These are phyloP conservation scores for Phytopythium delawarense DNA, from an alignment of 352 stramenopile genomes.

Conservation along the genomic window DNA sequence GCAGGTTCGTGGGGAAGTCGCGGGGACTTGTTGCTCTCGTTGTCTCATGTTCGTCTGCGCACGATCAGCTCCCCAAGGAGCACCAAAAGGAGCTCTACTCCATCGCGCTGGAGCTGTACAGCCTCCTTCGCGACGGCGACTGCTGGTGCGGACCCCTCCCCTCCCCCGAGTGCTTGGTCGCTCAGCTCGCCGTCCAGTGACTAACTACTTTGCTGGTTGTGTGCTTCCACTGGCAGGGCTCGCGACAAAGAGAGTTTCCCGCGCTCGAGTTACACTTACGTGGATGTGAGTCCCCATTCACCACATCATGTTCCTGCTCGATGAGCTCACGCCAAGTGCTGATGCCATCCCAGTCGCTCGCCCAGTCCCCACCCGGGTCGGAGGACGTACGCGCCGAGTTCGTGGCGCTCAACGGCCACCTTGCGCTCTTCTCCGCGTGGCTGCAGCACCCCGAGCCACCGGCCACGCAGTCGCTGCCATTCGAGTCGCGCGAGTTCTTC, in stretches of 20 bases:
- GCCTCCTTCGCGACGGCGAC: slow-evolving; percentile 63
- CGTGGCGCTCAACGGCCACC: slow-evolving; percentile 46
- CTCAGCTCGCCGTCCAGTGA: background rate
- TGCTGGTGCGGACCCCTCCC: slow-evolving; percentile 57
- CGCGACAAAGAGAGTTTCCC: slow-evolving; percentile 81
- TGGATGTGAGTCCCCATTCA: slow-evolving; percentile 30
- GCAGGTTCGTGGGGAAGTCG: slow-evolving; percentile 18
- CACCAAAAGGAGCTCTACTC: slow-evolving; percentile 45
- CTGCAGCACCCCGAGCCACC: slow-evolving; percentile 71
- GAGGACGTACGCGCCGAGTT: slow-evolving; percentile 26
- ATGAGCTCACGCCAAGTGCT: slow-evolving; percentile 1
- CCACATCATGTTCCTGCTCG: background rate
- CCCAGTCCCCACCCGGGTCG: slow-evolving; percentile 21
- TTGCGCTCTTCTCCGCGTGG: slow-evolving; percentile 68
- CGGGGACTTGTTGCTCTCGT: background rate
- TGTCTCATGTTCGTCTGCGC: background rate
- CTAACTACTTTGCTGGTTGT: background rate
- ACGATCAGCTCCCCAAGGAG: slow-evolving; percentile 33
- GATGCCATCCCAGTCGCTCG: slow-evolving; percentile 27
- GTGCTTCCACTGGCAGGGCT: slow-evolving; percentile 23
- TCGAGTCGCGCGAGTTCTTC: slow-evolving; percentile 69
- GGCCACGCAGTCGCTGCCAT: slow-evolving; percentile 53
- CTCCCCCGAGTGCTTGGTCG: background rate
- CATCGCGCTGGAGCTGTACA: slow-evolving; percentile 47
- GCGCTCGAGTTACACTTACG: slow-evolving; percentile 65